Percentiles rank a stretch among this genome's conserved stretches.
phyloP scores from a whole-genome alignment of 176 grass and related monocot genomes.

The Calamus simplicifolius region DNA sequence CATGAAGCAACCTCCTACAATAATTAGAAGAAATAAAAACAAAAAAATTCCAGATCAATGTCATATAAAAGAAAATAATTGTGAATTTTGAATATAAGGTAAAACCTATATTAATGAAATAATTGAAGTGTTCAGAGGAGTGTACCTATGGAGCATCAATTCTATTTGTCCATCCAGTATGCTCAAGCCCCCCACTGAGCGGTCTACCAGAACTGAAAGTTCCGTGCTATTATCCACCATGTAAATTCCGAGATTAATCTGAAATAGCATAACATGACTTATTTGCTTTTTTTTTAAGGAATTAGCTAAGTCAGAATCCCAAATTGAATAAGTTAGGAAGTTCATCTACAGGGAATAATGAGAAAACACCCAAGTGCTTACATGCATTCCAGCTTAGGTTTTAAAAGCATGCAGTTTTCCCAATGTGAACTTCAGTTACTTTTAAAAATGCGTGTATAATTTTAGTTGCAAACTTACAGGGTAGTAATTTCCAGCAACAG shows the following conservation, averaged over 20 bases:
- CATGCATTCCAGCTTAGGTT: no score
- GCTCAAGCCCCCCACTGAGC: slow-evolving; percentile 82
- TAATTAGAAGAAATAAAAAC: slow-evolving; percentile 12
- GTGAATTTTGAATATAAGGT: no score
- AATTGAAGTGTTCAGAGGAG: slow-evolving; percentile 7
- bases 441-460: no score
- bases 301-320: slow-evolving; percentile 1
- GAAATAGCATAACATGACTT: slow-evolving; percentile 13
- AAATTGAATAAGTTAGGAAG: no score
- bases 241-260: slow-evolving; percentile 96
- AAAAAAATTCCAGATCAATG: background rate
- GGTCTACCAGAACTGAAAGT: slow-evolving; percentile 73
- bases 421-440: no score
- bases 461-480: slow-evolving; percentile 49
- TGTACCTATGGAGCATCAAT: slow-evolving; percentile 87
- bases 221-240: slow-evolving; percentile 78
- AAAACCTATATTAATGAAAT: background rate
- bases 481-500: slow-evolving; percentile 95
- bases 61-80: background rate
- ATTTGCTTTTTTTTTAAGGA: background rate
- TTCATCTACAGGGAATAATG: no score
- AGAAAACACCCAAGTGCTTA: no score
- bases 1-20: slow-evolving; percentile 76
- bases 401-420: no score
- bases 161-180: slow-evolving; percentile 91